Conservation (phyloP, 1,284 basidiomycete species). For the Cryptococcus sp. region DNA sequence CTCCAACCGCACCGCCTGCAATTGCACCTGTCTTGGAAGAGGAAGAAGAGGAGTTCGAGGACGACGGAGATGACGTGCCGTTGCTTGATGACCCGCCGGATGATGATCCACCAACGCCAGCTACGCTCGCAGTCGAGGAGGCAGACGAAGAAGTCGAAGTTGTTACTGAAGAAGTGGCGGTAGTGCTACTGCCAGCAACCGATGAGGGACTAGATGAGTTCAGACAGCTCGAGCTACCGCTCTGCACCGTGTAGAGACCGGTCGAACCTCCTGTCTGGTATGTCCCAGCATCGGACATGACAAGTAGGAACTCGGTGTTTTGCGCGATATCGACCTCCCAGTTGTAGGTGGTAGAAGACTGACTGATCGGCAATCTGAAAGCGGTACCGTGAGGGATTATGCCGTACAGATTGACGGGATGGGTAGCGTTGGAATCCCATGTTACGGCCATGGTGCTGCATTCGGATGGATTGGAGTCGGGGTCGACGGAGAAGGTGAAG, state of each 20-base stretch:
- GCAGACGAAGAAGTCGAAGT: conserved; percentile 1
- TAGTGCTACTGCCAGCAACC: conserved; percentile 11
- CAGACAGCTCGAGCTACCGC: conserved; percentile 31
- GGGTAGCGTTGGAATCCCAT: conserved; percentile 38
- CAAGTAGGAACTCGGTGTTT: conserved; percentile 39
- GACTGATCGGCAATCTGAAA: conserved; percentile 39
- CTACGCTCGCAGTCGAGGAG: conserved; percentile 11
- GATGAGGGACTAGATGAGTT: conserved; percentile 25
- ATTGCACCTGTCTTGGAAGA: conserved; percentile 36
- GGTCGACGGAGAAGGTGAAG: conserved; percentile 41
- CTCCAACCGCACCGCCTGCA: conserved; percentile 44
- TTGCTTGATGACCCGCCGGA: conserved; percentile 18
- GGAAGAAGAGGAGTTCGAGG: neutral
- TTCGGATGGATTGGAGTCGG: conserved; percentile 30
- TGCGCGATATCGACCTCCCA: conserved; percentile 42
- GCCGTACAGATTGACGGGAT: conserved; percentile 39
- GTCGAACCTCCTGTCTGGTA: conserved; percentile 45
- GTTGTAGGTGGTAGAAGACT: conserved; percentile 20
- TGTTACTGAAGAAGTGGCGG: conserved; percentile 13
- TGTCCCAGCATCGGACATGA: conserved; percentile 43
- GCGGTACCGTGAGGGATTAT: conserved; percentile 42
- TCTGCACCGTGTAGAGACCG: conserved; percentile 27
- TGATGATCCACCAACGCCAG: conserved; percentile 27
- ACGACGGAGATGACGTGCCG: neutral
- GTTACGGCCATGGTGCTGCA: conserved; percentile 34